Base-by-base conservation (phyloP, 2,329 filamentous ascomycete genomes). In the Fusarium cicatricum region DNA sequence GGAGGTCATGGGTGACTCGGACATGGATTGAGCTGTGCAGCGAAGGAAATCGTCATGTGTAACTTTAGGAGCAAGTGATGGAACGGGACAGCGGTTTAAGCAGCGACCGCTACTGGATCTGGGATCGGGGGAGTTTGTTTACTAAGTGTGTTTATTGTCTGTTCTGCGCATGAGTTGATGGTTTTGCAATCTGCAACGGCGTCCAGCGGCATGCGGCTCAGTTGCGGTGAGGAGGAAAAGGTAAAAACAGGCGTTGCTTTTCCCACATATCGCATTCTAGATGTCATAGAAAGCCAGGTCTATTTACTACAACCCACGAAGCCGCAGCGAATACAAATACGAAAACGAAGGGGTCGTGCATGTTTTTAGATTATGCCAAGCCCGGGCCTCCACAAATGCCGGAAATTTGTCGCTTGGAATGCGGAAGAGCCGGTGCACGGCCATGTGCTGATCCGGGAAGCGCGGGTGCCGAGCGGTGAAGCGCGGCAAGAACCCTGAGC, bases 1-100 rank as follows among this genome's bases (percentile, higher is more conserved):
- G 29, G 79, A 76, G 52, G 64, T 68, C 15, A 67, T 75, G 71
- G 73, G 58, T 15, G 73, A 75, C 26, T 76, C 74, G 32, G 74
- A 76, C 31, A 64, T 69, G 40, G 72, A 74, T 11, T 74, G 55
- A 40, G 36, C 11, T 14, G 15, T 19, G 10, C 16, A 34, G 11
- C 11, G 17, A 11, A 21, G 16, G 38, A 52, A 44, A 32, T 26
- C 21, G 16, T 31, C 19, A 42, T 46, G 34, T 60, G 42, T 62
- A 52, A 45, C 37, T 55, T 33, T 54, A 55, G 28, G 17, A 44
- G 49, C 36, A 55, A 54, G 42, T 47, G 34, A 54, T 46, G n/a
- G 31, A 53, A 46, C 55, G 48, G 52, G 44, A 58, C 37, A 60
- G 60, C 55, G 57, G 50, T 61, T 60, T 19, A 47, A 43, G 44